Base-by-base conservation (phyloP, 352 stramenopile genomes). In the Phytophthora europaea region DNA sequence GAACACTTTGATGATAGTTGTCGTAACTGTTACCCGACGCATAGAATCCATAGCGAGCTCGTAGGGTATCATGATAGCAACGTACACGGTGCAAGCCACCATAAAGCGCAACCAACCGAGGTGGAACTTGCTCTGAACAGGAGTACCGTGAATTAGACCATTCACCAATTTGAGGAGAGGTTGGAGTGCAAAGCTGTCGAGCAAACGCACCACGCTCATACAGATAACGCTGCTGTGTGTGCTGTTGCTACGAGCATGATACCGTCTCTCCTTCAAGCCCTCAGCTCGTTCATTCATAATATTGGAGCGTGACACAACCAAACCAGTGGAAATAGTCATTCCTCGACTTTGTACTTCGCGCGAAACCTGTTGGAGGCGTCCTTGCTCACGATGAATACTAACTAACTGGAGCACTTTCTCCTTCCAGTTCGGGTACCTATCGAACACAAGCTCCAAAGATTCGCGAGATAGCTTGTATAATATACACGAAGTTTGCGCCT, bases 371-470 rank as follows among this genome's bases (percentile, higher is more conserved):
- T 40, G 31, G 2, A 90, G 67, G 2, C 84, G 76, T 22, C 78
- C 64, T 50, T 88, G 79, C 50, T 90, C 79, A 47, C 82, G 69
- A 26, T 90, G 70, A n/a, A 90, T 72, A 10, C 69, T 87, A 22
- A 81, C 78, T 50, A 93, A 88, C 1, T 78, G 80, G 16, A 91
- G 62, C 4, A 91, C 85, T 60, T 87, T 91, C 7, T 74, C 53
- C 45, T 91, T 93, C 85, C 85, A 91, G 6, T 82, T 68, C 4
- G 82, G 85, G 34, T 93, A 90, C 10, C 82, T 73, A 13, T 88
- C 77, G 65, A 93, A 93, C 0, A 91, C 83, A 4, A 87, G 60
- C 7, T 93, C 82, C 3, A 93, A 70, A 18, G 85, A 90, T 12
- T 84, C 28, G 2, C 83, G 76, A 7, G 85, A 93, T 1, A 93